Evolutionary conservation across 495 filamentous ascomycete genomes (phyloP).

Genomic region (Hypoxylon lienhwacheense): DNA sequence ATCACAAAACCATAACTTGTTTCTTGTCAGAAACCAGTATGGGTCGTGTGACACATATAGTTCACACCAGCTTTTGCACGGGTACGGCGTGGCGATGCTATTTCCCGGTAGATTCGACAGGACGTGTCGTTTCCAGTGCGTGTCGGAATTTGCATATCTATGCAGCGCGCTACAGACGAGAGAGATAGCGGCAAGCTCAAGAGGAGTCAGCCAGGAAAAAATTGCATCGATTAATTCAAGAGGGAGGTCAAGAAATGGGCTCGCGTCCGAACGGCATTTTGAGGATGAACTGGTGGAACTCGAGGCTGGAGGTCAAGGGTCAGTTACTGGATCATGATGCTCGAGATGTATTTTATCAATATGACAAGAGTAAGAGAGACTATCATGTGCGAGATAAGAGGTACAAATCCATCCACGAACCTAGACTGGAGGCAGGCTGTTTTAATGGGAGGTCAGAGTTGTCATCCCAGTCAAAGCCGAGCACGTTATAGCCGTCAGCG

Average conservation of each 20-base stretch:
- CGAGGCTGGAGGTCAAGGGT: slow-evolving; percentile 20
- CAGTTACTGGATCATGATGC: slow-evolving; percentile 11
- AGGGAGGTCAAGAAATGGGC: slow-evolving; percentile 55
- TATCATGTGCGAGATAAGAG: slow-evolving; percentile 2
- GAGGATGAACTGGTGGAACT: slow-evolving; percentile 8
- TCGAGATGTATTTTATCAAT: neutral
- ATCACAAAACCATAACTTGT: slow-evolving; percentile 88
- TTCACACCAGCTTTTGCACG: slow-evolving; percentile 62
- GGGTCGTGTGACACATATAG: slow-evolving; percentile 75
- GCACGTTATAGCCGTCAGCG: slow-evolving; percentile 17
- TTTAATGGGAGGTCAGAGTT: slow-evolving; percentile 5
- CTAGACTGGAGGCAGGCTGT: slow-evolving; percentile 19
- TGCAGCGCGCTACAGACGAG: slow-evolving; percentile 58
- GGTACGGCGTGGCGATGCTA: slow-evolving; percentile 55
- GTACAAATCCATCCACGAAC: slow-evolving; percentile 24
- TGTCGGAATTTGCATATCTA: slow-evolving; percentile 55
- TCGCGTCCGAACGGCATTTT: slow-evolving; percentile 4
- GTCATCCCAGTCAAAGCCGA: slow-evolving; percentile 17
- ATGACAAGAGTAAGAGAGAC: slow-evolving; percentile 7
- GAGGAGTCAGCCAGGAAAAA: slow-evolving; percentile 59
- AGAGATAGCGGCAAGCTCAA: slow-evolving; percentile 58
- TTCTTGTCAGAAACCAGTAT: slow-evolving; percentile 78
- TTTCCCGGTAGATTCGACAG: slow-evolving; percentile 62
- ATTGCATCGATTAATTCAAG: slow-evolving; percentile 65
- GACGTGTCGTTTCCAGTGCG: slow-evolving; percentile 64